Percentiles rank a stretch among this genome's conserved stretches.
These are phyloP conservation scores for Auriscalpium microsporum DNA, from an alignment of 768 basidiomycete genomes.

Conservation along the genomic window DNA sequence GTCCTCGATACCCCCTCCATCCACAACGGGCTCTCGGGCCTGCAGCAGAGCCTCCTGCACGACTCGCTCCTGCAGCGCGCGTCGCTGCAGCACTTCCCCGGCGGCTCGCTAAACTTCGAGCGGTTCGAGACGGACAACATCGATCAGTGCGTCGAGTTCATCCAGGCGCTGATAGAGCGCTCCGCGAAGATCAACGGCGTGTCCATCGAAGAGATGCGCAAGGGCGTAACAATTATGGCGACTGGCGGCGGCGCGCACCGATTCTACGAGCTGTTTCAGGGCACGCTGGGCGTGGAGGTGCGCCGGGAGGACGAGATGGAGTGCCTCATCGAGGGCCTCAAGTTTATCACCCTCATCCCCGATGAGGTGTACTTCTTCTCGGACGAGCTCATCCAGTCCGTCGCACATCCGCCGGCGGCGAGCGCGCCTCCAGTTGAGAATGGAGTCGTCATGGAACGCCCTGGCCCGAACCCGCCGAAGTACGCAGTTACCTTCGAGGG, in stretches of 20 bases:
- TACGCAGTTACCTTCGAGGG: constrained; percentile 85
- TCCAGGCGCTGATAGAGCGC: constrained; percentile 76
- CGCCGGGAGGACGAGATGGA: constrained; percentile 97
- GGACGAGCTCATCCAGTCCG: constrained; percentile 83
- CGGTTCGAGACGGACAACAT: constrained; percentile 93
- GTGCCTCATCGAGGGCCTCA: constrained; percentile 91
- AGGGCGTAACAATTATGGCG: constrained; percentile 88
- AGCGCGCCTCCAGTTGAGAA: constrained; percentile 5
- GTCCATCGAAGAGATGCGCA: constrained; percentile 82
- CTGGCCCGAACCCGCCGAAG: constrained; percentile 83
- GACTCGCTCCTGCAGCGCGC: constrained; percentile 62
- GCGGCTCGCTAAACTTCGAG: constrained; percentile 95
- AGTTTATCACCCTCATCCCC: constrained; percentile 93
- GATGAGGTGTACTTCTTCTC: constrained; percentile 99
- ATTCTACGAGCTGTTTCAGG: constrained; percentile 77
- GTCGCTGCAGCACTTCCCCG: constrained; percentile 78
- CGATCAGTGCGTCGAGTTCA: constrained; percentile 74
- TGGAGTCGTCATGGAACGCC: constrained; percentile 53
- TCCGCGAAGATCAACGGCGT: constrained; percentile 85
- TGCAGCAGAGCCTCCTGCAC: constrained; percentile 40
- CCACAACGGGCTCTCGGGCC: constrained; percentile 27
- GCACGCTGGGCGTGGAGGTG: constrained; percentile 76
- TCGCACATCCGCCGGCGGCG: constrained; percentile 30
- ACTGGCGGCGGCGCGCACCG: constrained; percentile 96
- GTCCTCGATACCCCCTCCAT: constrained; percentile 39